Evolutionary conservation across 441 rosid species (phyloP), one percentile per base, ranked within the genome.

Genomic region (Hypseocharis bilobata): DNA sequence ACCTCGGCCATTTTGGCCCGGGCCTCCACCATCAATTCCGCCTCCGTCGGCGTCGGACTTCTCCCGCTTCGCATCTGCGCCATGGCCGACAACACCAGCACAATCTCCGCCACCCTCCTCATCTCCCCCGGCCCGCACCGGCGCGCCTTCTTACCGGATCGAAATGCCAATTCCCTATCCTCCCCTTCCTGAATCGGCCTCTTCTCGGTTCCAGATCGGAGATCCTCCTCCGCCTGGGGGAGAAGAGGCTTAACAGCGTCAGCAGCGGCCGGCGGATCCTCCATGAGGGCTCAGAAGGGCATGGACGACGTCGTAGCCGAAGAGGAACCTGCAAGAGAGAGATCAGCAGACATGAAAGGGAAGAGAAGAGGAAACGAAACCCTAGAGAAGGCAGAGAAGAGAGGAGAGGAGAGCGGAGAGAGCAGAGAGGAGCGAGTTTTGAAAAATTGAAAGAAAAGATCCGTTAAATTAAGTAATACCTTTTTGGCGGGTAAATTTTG

Each of bases 61-160:
- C 56, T 74, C 29, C 76, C 98, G 4, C 91, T 88, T 25, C 96
- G 76, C 83, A 85, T 82, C 80, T 81, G 77, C 71, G 84, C 86
- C 80, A 88, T 85, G 20, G 88, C 80, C 22, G 98, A 87, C 74
- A 92, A 60, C 60, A 89, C 88, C 57, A 89, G 72, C 61, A 92
- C 96, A 30, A 89, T 86, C 91, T 89, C 96, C 61, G 98, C 94
- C 69, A 88, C 92, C 59, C 92, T 70, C 49, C 66, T 80, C 64
- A 85, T 70, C 47, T 73, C 86, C n/a, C 64, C 73, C 8, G 28
- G 13, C 56, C 30, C 66, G 26, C 23, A 38, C 30, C 73, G 82
- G 30, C 76, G 79, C 36, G 68, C 73, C 79, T 76, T 89, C 70
- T 87, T 86, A 14, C 71, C 69, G 2, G 72, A 59, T 16, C 74